Evolutionary conservation across 2,329 filamentous ascomycete genomes (phyloP).

Genomic region (Fusarium dimerum): DNA sequence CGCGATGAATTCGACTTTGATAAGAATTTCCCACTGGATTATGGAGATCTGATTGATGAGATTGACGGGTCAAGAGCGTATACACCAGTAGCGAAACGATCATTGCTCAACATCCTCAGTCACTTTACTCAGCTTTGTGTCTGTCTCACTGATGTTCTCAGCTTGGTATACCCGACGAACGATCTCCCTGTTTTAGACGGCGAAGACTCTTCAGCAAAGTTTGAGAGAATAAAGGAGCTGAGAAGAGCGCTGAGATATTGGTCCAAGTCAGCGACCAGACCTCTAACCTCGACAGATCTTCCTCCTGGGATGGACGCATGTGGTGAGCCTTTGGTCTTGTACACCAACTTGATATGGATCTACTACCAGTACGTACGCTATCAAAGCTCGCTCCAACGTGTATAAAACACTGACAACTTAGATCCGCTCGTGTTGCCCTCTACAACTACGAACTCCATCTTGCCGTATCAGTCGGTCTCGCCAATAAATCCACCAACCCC

Average conservation of each 20-base stretch:
- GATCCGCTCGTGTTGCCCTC: conserved; percentile 16
- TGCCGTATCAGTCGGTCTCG: neutral
- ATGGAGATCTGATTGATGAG: conserved; percentile 19
- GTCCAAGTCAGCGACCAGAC: conserved; percentile 12
- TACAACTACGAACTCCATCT: conserved; percentile 22
- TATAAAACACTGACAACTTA: neutral
- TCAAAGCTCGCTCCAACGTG: fast-evolving
- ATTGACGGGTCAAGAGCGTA: conserved; percentile 20
- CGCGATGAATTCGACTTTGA: conserved; percentile 17
- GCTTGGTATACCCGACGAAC: conserved; percentile 16
- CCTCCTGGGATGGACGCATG: neutral
- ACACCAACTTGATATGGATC: conserved; percentile 23
- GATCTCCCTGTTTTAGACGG: conserved; percentile 12
- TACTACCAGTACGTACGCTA: conserved; percentile 18
- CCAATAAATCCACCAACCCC: neutral
- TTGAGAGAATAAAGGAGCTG: conserved; percentile 12
- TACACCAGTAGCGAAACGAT: conserved; percentile 17
- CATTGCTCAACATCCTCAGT: conserved; percentile 15
- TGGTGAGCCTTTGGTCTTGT: conserved; percentile 16
- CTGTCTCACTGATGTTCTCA: conserved; percentile 15
- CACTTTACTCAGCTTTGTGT: conserved; percentile 17
- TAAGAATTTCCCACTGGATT: conserved; percentile 7
- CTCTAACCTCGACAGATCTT: conserved; percentile 10
- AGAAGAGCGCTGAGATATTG: conserved; percentile 10
- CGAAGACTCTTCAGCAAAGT: conserved; percentile 8